phyloP scores from a whole-genome alignment of 2,329 filamentous ascomycete genomes.

The Microcera coccophila region DNA sequence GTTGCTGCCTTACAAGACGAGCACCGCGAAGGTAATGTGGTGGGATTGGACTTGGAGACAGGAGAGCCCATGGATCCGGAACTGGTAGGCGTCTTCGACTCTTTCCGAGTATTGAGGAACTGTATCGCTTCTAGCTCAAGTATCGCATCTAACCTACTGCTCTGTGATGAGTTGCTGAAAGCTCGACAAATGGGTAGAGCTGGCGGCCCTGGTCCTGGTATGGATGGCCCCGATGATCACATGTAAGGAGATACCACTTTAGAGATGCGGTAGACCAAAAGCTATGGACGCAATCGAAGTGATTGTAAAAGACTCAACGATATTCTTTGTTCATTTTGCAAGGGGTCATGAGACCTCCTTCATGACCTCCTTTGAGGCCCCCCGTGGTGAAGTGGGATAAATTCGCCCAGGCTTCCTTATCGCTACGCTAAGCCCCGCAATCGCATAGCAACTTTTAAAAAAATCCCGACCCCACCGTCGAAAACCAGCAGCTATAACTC shows the following conservation, averaged over 20 bases:
- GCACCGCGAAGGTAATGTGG: slow-evolving; percentile 74
- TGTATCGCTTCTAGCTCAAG: slow-evolving; percentile 89
- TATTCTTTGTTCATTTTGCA: too few species aligned
- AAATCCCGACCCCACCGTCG: slow-evolving; percentile 40
- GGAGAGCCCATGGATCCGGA: slow-evolving; percentile 94
- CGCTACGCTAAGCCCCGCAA: slow-evolving; percentile 31
- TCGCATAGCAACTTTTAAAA: slow-evolving; percentile 28
- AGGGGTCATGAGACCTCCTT: too few species aligned
- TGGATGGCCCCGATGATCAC: slow-evolving; percentile 57
- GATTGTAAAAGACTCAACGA: too few species aligned
- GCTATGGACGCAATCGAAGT: slow-evolving; percentile 27
- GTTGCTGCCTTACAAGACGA: slow-evolving; percentile 87
- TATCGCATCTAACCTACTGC: slow-evolving; percentile 89
- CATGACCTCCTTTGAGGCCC: too few species aligned
- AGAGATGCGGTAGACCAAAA: slow-evolving; percentile 38
- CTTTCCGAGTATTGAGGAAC: slow-evolving; percentile 91
- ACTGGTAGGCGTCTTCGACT: slow-evolving; percentile 90
- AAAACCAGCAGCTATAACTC: slow-evolving; percentile 13
- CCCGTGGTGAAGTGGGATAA: not conserved
- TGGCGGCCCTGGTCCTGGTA: slow-evolving; percentile 59
- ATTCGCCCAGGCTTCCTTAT: slow-evolving; percentile 4
- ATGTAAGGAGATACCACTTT: slow-evolving; percentile 40
- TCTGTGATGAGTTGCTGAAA: slow-evolving; percentile 97
- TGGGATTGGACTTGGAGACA: slow-evolving; percentile 80
- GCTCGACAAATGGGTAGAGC: slow-evolving; percentile 85